Conservation (phyloP, 306 rosid species). For the Carpinus fangiana region DNA sequence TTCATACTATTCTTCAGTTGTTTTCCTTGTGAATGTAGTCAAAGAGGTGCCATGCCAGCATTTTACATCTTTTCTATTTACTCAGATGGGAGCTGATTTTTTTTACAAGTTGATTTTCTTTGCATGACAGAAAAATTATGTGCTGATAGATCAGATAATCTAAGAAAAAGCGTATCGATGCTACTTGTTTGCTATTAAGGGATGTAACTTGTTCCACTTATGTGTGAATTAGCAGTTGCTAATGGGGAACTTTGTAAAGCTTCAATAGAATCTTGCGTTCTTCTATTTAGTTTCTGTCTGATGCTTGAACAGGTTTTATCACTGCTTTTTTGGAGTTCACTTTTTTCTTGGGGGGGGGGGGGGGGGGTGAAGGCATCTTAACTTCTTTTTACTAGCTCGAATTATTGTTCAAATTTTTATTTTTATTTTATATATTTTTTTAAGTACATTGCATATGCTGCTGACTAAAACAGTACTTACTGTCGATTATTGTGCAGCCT, state of each 20-base stretch:
- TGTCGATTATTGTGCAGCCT: constrained; percentile 47
- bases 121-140: not conserved
- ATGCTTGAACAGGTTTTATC: no score
- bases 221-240: not conserved
- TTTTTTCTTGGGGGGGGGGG: not conserved
- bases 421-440: not conserved
- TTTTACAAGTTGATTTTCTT: not conserved
- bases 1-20: not conserved
- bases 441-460: not conserved
- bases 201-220: not conserved
- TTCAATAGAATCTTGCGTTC: not conserved
- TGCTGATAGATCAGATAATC: not conserved
- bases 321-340: not conserved
- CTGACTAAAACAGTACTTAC: constrained; percentile 18
- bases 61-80: not conserved
- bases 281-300: not conserved
- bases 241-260: not conserved
- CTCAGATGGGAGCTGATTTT: not conserved
- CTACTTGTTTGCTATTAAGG: not conserved
- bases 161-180: not conserved
- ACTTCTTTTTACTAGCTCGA: not conserved
- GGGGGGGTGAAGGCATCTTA: not conserved
- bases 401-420: not conserved
- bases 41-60: not conserved
- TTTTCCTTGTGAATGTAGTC: not conserved